phyloP scores from a whole-genome alignment of 2,329 filamentous ascomycete species.

The Grosmannia serpens region DNA sequence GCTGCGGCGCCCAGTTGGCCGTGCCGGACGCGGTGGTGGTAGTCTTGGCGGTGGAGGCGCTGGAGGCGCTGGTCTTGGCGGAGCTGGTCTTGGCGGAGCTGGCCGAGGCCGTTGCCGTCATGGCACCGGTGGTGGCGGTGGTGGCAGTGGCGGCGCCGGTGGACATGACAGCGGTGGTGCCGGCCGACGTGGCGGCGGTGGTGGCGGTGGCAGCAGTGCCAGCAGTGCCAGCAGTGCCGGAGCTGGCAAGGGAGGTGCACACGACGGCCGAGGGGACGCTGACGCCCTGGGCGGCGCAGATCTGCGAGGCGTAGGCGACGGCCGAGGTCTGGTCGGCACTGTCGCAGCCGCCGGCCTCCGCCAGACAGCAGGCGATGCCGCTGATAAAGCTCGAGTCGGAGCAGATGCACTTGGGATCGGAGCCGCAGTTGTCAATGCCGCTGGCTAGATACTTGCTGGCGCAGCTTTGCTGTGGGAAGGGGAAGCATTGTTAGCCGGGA shows the following conservation, averaged over 20 bases:
- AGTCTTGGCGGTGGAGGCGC: background rate
- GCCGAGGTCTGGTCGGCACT: constrained; percentile 18
- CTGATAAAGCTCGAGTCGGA: constrained; percentile 25
- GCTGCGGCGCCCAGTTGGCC: constrained; percentile 8
- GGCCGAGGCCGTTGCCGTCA: background rate
- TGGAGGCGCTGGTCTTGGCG: constrained; percentile 1
- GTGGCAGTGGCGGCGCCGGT: background rate
- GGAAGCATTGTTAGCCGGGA: too few relatives aligned
- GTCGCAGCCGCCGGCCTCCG: constrained; percentile 17
- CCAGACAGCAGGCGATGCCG: constrained; percentile 27
- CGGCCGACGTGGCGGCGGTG: background rate
- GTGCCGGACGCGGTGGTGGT: constrained; percentile 3
- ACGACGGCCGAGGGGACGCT: constrained; percentile 20
- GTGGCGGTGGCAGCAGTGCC: constrained; percentile 1
- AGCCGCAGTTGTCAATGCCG: constrained; percentile 23
- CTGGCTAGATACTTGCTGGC: constrained; percentile 17
- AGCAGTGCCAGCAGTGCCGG: constrained; percentile 4
- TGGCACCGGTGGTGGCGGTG: background rate
- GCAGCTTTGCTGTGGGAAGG: constrained; percentile 12
- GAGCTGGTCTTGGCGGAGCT: background rate
- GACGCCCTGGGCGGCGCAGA: constrained; percentile 22
- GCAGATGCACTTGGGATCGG: constrained; percentile 30
- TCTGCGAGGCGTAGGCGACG: constrained; percentile 19
- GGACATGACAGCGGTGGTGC: constrained; percentile 4
- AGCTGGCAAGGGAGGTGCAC: constrained; percentile 12